Evolutionary conservation across 129 eudicot genomes (phyloP).

Genomic region (Sambucus nigra): DNA sequence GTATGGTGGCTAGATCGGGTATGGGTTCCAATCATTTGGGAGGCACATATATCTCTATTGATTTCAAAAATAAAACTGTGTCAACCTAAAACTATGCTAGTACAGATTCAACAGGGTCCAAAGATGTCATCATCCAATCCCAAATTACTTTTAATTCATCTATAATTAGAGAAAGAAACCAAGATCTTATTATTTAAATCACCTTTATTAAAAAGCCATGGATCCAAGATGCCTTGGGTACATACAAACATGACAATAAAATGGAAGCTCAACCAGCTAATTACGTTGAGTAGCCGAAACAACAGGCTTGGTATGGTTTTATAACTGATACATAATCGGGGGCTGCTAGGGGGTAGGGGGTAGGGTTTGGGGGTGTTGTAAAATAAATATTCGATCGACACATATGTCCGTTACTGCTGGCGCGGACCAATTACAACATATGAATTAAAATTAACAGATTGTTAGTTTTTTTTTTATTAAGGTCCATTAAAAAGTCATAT

Average conservation of each 20-base stretch:
- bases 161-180: background rate
- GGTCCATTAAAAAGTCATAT: too few species aligned
- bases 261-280: constrained; percentile 3
- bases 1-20: too few species aligned
- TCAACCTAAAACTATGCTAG: constrained; percentile 6
- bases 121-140: constrained; percentile 7
- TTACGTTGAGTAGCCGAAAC: background rate
- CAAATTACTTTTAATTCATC: background rate
- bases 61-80: constrained; percentile 16
- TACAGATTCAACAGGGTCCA: constrained; percentile 21
- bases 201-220: background rate
- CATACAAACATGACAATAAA: background rate
- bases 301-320: too few species aligned
- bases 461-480: too few species aligned
- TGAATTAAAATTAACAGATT: too few species aligned
- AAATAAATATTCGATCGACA: too few species aligned
- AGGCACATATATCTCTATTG: constrained; percentile 16
- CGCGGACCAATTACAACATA: too few species aligned
- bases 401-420: too few species aligned
- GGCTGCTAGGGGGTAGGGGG: too few species aligned
- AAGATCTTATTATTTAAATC: background rate
- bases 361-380: too few species aligned
- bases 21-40: constrained; percentile 20
- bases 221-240: constrained; percentile 1
- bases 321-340: too few species aligned